Base-by-base conservation (phyloP, 2,329 filamentous ascomycete species). In the Ceratocystis variospora region DNA sequence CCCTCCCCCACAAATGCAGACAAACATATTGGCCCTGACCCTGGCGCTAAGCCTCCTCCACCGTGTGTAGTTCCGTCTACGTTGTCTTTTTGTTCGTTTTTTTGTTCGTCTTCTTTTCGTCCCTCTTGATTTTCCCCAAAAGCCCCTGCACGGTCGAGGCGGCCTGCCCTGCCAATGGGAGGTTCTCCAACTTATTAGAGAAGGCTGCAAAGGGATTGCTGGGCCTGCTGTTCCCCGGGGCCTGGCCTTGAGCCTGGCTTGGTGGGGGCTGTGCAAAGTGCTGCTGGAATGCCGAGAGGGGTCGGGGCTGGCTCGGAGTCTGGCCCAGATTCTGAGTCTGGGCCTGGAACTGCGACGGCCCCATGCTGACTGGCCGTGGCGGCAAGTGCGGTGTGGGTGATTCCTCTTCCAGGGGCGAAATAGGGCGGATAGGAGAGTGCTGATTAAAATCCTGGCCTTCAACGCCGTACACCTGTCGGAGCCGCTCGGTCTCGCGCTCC, bases 401-500 rank as follows among this genome's bases (percentile, higher is more conserved):
- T 63, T 64, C 25, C 70, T 70, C 37, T 15, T 41, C 1, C 70
- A 68, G 71, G 68, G 69, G 69, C 69, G 67, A 50, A 68, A 65
- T 66, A 68, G 66, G 66, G 28, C 68, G 46, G 22, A 67, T 66
- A 65, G 68, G 53, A n/a, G 69, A 61, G n/a, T 66, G 68, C 61
- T 69, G 76, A 73, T 19, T 57, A 31, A 64, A 44, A 41, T 62
- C 61, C 71, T 81, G 79, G 0, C 79, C 78, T 63, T 80, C 75
- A 59, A 83, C 78, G 61, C 88, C 88, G 71, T 89, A 92, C 70
- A 87, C 75, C 70, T 79, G 83, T 25, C 83, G 79, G 45, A 99
- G 78, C 1, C 91, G 81, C 73, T 94, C 90, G 0, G 94, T 97
- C 76, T 99, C 93, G 69, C 81, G 82, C 22, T 92, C 86, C 0